These are phyloP conservation scores for Zizania palustris DNA, from an alignment of 202 grass and related monocot species.

Conservation along the genomic window DNA sequence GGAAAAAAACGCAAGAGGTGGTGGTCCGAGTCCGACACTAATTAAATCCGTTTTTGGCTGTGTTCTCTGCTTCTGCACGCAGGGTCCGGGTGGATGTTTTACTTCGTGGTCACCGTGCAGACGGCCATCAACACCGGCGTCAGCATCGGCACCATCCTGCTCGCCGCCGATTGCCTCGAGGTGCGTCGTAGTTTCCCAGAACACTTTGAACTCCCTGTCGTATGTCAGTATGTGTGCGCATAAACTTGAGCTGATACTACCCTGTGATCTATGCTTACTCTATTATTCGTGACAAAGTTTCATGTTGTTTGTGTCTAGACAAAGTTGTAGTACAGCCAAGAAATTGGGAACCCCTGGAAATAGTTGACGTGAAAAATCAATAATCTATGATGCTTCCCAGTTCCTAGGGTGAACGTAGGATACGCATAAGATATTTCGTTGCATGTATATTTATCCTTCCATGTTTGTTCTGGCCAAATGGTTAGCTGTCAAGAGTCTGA, in stretches of 20 bases:
- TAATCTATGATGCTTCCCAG: conserved; percentile 1
- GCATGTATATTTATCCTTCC: background rate
- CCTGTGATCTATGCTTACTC: background rate
- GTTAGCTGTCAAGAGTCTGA: background rate
- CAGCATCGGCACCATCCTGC: conserved; percentile 84
- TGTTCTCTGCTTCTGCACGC: background rate
- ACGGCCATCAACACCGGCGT: conserved; percentile 81
- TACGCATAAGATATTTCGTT: background rate
- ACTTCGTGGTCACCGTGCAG: conserved; percentile 82
- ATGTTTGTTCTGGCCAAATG: background rate
- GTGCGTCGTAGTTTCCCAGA: conserved; percentile 44
- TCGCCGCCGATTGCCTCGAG: conserved; percentile 80
- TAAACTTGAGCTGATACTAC: background rate
- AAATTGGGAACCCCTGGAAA: conserved; percentile 9
- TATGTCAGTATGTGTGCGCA: too few species aligned
- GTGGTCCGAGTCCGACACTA: background rate
- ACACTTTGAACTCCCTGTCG: background rate
- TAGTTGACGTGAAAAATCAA: conserved; percentile 11
- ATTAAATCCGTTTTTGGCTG: conserved; percentile 32
- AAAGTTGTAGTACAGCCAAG: background rate
- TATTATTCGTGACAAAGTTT: background rate
- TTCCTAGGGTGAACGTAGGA: conserved; percentile 5
- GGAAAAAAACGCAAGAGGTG: background rate
- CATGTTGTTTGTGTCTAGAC: conserved; percentile 16
- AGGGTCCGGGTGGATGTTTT: conserved; percentile 92